phyloP scores from a whole-genome alignment of 192 early-diverging fungal genomes.

The Dissophora globulifera region DNA sequence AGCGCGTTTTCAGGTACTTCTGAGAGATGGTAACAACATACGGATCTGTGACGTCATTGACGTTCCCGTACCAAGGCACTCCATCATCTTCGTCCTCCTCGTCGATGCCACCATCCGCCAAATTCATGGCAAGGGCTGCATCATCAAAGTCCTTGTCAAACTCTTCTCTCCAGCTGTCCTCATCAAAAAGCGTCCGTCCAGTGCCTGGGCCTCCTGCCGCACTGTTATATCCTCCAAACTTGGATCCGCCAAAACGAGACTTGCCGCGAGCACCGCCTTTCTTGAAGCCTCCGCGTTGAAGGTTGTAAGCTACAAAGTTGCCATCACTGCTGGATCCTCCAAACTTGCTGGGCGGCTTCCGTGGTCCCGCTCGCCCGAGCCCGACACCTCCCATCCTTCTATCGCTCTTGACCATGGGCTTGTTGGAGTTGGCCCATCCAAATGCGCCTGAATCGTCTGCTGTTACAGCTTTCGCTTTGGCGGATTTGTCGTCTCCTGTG shows the following conservation, averaged over 20 bases:
- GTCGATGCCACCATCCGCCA: conserved; percentile 10
- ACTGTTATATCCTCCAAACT: conserved; percentile 8
- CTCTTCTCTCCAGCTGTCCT: conserved; percentile 33
- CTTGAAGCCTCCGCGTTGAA: conserved; percentile 28
- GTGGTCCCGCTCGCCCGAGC: conserved; percentile 25
- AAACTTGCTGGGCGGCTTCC: conserved; percentile 11
- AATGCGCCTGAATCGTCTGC: not conserved
- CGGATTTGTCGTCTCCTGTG: too few relatives aligned
- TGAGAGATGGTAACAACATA: conserved; percentile 29
- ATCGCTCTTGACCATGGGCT: conserved; percentile 43
- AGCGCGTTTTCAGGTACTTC: conserved; percentile 7
- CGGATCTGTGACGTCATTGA: conserved; percentile 28
- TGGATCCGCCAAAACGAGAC: conserved; percentile 26
- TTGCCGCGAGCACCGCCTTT: conserved; percentile 27
- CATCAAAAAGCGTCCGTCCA: conserved; percentile 30
- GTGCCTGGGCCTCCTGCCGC: conserved; percentile 1
- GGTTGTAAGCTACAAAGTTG: conserved; percentile 47
- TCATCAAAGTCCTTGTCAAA: conserved; percentile 43
- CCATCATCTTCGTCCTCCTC: conserved; percentile 22
- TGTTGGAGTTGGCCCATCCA: conserved; percentile 43
- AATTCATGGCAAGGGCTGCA: conserved; percentile 9
- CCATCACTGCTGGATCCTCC: conserved; percentile 15
- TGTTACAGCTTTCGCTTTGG: not conserved
- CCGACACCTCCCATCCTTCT: conserved; percentile 25
- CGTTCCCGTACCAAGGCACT: conserved; percentile 42